phyloP scores from a whole-genome alignment of 2,329 filamentous ascomycete genomes.

The Incumbomyces delicatus region DNA sequence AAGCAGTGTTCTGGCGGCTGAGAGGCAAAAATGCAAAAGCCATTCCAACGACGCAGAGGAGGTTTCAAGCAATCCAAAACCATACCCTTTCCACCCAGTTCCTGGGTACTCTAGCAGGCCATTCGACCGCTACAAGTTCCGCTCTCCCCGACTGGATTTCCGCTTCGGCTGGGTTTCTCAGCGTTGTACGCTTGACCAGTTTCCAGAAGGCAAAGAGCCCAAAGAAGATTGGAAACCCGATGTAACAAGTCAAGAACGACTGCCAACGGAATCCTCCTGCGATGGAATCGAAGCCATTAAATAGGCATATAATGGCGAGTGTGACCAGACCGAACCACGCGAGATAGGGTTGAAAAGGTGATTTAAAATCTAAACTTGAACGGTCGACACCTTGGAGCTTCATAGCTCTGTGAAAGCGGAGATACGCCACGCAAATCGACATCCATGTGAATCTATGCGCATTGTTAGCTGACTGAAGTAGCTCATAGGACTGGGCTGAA shows the following conservation, averaged over 20 bases:
- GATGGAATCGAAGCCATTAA: slow-evolving; percentile 52
- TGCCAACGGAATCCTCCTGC: slow-evolving; percentile 32
- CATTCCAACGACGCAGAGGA: too few species aligned
- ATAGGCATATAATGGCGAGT: slow-evolving; percentile 49
- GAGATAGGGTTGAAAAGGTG: slow-evolving; percentile 58
- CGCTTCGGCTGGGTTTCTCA: background rate
- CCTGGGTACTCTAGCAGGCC: too few species aligned
- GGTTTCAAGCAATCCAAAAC: slow-evolving; percentile 21
- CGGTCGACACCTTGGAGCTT: slow-evolving; percentile 53
- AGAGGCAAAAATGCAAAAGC: too few species aligned
- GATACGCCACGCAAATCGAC: slow-evolving; percentile 58
- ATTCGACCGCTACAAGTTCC: too few species aligned
- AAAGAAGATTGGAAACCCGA: slow-evolving; percentile 37
- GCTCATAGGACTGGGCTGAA: too few species aligned
- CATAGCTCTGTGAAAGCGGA: slow-evolving; percentile 61
- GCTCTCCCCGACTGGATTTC: background rate
- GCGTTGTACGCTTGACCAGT: slow-evolving; percentile 16
- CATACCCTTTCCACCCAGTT: too few species aligned
- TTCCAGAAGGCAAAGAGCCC: slow-evolving; percentile 26
- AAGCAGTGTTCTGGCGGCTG: too few species aligned
- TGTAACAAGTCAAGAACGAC: slow-evolving; percentile 43
- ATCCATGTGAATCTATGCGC: slow-evolving; percentile 49
- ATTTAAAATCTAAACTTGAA: slow-evolving; percentile 42
- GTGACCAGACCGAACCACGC: slow-evolving; percentile 51
- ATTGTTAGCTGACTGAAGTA: too few species aligned